Conservation (phyloP, 2,329 filamentous ascomycete species). For the Aspergillus versicolor region DNA sequence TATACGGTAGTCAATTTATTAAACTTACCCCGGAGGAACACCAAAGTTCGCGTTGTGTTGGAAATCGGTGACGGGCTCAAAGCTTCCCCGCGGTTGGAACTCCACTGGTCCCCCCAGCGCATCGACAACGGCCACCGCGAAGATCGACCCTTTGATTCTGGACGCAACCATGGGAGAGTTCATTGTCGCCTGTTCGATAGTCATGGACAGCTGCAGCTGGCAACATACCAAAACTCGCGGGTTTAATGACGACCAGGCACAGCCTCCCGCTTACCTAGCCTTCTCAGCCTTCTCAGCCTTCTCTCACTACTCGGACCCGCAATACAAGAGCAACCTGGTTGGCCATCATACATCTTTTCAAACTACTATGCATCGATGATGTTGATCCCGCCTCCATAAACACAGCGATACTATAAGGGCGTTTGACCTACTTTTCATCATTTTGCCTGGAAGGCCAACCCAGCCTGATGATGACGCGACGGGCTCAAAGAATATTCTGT, state of each 20-base stretch:
- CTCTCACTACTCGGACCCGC: neutral
- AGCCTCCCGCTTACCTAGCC: neutral
- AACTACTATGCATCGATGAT: too few relatives aligned
- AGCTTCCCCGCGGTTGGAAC: slow-evolving; percentile 37
- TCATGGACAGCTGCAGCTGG: neutral
- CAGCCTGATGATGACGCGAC: too few relatives aligned
- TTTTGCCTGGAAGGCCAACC: too few relatives aligned
- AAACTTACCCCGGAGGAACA: neutral
- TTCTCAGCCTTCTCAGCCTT: too few relatives aligned
- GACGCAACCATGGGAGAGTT: neutral
- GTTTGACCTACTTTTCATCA: too few relatives aligned
- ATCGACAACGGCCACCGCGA: slow-evolving; percentile 43
- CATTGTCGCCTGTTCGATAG: neutral
- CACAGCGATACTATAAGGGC: too few relatives aligned
- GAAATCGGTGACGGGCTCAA: slow-evolving; percentile 32
- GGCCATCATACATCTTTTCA: too few relatives aligned
- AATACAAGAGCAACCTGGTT: neutral
- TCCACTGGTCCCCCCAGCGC: slow-evolving; percentile 46
- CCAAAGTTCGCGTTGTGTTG: neutral
- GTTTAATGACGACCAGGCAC: neutral
- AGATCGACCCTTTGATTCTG: slow-evolving; percentile 30
- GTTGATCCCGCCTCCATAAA: too few relatives aligned
- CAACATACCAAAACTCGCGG: neutral
- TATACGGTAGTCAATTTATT: neutral
- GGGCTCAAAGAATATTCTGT: too few relatives aligned